These are phyloP conservation scores for Maudiozyma bulderi DNA, from an alignment of 805 yeast genomes.

Conservation along the genomic window DNA sequence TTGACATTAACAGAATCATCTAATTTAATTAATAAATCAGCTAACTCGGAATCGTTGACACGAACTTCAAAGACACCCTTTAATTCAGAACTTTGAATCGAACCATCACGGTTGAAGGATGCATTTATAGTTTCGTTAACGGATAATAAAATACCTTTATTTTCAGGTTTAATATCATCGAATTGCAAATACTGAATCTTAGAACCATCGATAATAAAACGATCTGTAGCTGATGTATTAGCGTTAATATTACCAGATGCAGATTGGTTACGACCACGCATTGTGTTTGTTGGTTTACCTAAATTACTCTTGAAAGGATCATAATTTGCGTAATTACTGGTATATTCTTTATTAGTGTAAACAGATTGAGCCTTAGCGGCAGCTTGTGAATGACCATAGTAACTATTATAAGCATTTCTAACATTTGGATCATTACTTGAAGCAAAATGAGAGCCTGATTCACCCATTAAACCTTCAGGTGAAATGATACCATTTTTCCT, in stretches of 20 bases:
- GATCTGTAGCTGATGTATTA: background rate
- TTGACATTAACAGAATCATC: conserved; percentile 38
- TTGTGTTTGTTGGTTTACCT: background rate
- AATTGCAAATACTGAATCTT: conserved; percentile 5
- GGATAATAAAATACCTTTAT: conserved; percentile 72
- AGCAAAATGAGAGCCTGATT: conserved; percentile 9
- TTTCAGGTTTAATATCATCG: conserved; percentile 31
- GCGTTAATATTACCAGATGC: background rate
- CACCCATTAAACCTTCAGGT: conserved; percentile 22
- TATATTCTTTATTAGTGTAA: background rate
- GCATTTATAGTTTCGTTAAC: conserved; percentile 72
- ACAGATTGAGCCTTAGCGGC: conserved; percentile 16
- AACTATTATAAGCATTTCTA: conserved; percentile 31
- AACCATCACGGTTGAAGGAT: conserved; percentile 76
- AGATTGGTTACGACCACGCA: background rate
- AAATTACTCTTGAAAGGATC: background rate
- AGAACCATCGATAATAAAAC: background rate
- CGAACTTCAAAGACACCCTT: conserved; percentile 88
- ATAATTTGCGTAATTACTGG: background rate
- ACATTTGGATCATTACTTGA: conserved; percentile 27
- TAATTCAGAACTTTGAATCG: conserved; percentile 57
- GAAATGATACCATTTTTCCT: conserved; percentile 27
- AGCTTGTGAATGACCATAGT: conserved; percentile 30
- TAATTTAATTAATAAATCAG: conserved; percentile 56
- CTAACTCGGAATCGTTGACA: conserved; percentile 63